A percentile compares a stretch with the other conserved stretches of the same genome.
Conservation (phyloP, 1,284 basidiomycete species). For the Athelia sp. region DNA sequence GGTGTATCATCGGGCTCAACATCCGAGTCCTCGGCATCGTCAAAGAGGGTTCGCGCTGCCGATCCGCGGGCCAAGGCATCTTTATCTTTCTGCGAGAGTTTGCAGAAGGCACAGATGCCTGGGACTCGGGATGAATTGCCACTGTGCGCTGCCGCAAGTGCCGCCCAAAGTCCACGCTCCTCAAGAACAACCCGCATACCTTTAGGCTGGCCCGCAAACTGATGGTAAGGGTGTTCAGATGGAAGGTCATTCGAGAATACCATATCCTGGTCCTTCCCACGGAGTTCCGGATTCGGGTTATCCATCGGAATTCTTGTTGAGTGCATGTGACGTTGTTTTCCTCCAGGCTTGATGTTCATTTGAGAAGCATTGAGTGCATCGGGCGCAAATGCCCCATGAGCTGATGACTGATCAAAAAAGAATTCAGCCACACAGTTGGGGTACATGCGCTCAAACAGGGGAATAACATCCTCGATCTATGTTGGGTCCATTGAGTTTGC, state of each 20-base stretch:
- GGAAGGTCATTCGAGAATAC: too few species aligned
- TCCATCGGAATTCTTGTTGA: slow-evolving; percentile 12
- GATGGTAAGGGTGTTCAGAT: slow-evolving; percentile 7
- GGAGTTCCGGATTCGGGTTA: slow-evolving; percentile 11
- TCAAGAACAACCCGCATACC: slow-evolving; percentile 13
- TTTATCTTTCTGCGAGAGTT: slow-evolving; percentile 7
- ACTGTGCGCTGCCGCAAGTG: too few species aligned
- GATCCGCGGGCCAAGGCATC: slow-evolving; percentile 6
- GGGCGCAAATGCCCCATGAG: slow-evolving; percentile 12
- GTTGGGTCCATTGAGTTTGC: too few species aligned
- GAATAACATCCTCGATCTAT: slow-evolving; percentile 5
- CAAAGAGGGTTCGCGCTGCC: slow-evolving; percentile 2
- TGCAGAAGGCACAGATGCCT: slow-evolving; percentile 10
- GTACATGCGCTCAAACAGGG: slow-evolving; percentile 9
- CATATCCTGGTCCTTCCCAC: slow-evolving; percentile 8
- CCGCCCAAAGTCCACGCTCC: slow-evolving; percentile 8
- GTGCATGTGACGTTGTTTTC: slow-evolving; percentile 11
- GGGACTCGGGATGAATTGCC: too few species aligned
- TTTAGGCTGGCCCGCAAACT: slow-evolving; percentile 12
- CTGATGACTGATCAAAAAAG: slow-evolving; percentile 17
- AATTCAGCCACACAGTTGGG: slow-evolving; percentile 8
- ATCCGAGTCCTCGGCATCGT: slow-evolving; percentile 6
- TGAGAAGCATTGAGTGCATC: slow-evolving; percentile 16
- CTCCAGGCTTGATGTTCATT: slow-evolving; percentile 18
- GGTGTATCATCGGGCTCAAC: slow-evolving; percentile 1